phyloP scores from a whole-genome alignment of 2,329 filamentous ascomycete genomes.

The Pyricularia sp. region DNA sequence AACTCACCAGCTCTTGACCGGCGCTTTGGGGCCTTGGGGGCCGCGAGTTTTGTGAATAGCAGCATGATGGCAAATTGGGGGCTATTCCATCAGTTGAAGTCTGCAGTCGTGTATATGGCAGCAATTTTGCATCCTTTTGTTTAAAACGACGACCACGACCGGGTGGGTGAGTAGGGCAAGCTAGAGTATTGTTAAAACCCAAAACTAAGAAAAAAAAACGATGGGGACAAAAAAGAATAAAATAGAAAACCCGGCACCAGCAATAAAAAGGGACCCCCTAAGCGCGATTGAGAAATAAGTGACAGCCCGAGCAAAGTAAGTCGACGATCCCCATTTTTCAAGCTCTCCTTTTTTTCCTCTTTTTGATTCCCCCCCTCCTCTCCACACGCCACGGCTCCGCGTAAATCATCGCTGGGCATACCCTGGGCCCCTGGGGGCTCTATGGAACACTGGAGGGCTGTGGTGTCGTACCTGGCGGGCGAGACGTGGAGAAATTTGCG shows the following conservation, averaged over 20 bases:
- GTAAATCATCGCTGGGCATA: not conserved
- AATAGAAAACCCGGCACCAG: not conserved
- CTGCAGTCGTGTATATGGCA: not conserved
- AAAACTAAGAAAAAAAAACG: not conserved
- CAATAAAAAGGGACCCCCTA: not conserved
- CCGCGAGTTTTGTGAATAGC: conserved; percentile 39
- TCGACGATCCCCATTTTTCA: not conserved
- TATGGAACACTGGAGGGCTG: not conserved
- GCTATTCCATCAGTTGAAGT: not conserved
- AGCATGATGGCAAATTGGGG: conserved; percentile 27
- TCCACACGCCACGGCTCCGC: not conserved
- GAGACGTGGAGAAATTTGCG: not conserved
- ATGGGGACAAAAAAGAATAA: not conserved
- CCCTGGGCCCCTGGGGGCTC: not conserved
- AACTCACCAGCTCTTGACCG: conserved; percentile 40
- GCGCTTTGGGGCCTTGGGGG: conserved; percentile 40
- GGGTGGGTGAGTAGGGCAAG: not conserved
- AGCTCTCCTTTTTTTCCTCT: not conserved
- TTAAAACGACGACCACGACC: not conserved
- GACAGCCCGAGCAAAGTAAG: not conserved
- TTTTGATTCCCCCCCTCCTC: not conserved
- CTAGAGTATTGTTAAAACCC: not conserved
- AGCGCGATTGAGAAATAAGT: not conserved
- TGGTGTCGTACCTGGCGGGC: not conserved
- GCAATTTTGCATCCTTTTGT: not conserved